Conservation (phyloP, 2,329 filamentous ascomycete genomes). For the Curvularia sp. region DNA sequence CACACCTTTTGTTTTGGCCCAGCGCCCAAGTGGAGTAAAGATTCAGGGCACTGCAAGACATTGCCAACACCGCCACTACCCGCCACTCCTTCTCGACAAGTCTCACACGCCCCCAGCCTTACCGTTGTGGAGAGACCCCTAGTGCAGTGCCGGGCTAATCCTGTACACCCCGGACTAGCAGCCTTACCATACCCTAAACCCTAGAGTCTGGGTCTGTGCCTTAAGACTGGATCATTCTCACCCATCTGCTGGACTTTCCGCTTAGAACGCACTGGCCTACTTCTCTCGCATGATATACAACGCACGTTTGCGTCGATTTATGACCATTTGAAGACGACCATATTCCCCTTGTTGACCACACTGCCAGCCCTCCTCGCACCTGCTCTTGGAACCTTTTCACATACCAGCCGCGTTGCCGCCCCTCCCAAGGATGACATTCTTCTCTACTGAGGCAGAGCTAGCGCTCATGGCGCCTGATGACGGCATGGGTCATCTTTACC, state of each 20-base stretch:
- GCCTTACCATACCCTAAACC: constrained; percentile 39
- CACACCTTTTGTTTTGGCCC: neutral
- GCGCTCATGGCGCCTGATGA: constrained; percentile 47
- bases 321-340: constrained; percentile 27
- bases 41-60: constrained; percentile 44
- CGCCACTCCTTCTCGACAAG: constrained; percentile 43
- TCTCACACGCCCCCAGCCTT: constrained; percentile 48
- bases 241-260: constrained; percentile 35
- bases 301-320: constrained; percentile 33
- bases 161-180: constrained; percentile 43
- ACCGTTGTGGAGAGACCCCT: constrained; percentile 42
- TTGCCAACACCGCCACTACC: constrained; percentile 47
- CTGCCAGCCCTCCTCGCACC: constrained; percentile 12
- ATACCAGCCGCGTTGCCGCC: constrained; percentile 12
- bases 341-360: constrained; percentile 19
- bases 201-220: constrained; percentile 39
- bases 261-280: constrained; percentile 41
- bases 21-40: constrained; percentile 43
- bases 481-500: constrained; percentile 45
- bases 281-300: constrained; percentile 40
- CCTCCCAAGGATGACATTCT: constrained; percentile 45
- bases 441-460: constrained; percentile 49
- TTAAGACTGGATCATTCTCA: constrained; percentile 42
- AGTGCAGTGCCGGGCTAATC: constrained; percentile 42
- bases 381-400: constrained; percentile 13